These are phyloP conservation scores for Cadophora malorum DNA, from an alignment of 2,329 filamentous ascomycete genomes.

Conservation along the genomic window DNA sequence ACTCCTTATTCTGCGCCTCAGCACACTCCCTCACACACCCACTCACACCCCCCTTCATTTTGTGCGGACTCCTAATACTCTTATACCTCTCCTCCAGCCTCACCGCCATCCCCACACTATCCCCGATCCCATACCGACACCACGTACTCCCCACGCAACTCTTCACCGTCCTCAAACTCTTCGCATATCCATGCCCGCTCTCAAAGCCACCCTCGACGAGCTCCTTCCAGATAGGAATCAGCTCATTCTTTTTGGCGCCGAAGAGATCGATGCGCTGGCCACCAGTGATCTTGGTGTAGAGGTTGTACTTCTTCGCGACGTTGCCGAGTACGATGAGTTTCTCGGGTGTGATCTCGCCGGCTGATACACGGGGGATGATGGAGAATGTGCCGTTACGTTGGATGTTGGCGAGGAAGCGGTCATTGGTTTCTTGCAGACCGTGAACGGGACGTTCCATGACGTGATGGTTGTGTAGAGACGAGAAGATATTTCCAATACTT, in stretches of 20 bases:
- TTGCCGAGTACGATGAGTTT: conserved; percentile 83
- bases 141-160: conserved; percentile 90
- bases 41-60: conserved; percentile 88
- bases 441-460: conserved; percentile 74
- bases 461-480: conserved; percentile 83
- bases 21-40: conserved; percentile 94
- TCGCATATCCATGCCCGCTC: conserved; percentile 89
- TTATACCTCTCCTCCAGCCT: conserved; percentile 90
- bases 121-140: conserved; percentile 88
- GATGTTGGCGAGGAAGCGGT: conserved; percentile 86
- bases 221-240: conserved; percentile 80
- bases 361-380: conserved; percentile 82
- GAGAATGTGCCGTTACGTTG: conserved; percentile 92
- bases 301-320: conserved; percentile 81
- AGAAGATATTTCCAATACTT: conserved; percentile 78
- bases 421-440: conserved; percentile 89
- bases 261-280: conserved; percentile 94
- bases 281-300: conserved; percentile 93
- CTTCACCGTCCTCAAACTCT: conserved; percentile 88
- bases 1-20: conserved; percentile 92
- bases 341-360: conserved; percentile 86
- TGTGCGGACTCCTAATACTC: conserved; percentile 86
- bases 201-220: conserved; percentile 87
- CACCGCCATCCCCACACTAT: conserved; percentile 90
- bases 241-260: conserved; percentile 85